phyloP scores from a whole-genome alignment of 2,329 filamentous ascomycete species.

The Basipetospora sp. region DNA sequence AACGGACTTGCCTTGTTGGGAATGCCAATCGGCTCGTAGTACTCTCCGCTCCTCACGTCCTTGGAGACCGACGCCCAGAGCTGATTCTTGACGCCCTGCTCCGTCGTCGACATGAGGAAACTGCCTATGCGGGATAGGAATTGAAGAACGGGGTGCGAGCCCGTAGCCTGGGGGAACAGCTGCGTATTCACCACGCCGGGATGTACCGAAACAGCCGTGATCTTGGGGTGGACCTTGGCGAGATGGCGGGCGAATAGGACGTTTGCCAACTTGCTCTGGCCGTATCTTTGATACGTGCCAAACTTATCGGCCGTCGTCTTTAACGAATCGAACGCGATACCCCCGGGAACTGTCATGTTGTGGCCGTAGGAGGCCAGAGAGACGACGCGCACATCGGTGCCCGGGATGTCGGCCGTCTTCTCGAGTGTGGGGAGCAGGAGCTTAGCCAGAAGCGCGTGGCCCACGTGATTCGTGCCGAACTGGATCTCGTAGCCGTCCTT shows the following conservation, averaged over 20 bases:
- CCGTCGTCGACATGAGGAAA: neutral
- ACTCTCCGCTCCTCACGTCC: slow-evolving; percentile 15
- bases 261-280: slow-evolving; percentile 19
- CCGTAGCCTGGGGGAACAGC: slow-evolving; percentile 15
- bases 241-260: slow-evolving; percentile 16
- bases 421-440: slow-evolving; percentile 19
- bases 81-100: slow-evolving; percentile 14
- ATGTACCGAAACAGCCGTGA: slow-evolving; percentile 15
- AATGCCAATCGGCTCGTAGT: slow-evolving; percentile 21
- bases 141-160: slow-evolving; percentile 16
- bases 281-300: slow-evolving; percentile 13
- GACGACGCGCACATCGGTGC: slow-evolving; percentile 17
- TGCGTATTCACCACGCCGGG: slow-evolving; percentile 17
- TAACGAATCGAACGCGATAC: slow-evolving; percentile 17
- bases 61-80: slow-evolving; percentile 21
- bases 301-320: slow-evolving; percentile 12
- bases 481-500: slow-evolving; percentile 33
- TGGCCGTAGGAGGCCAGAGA: slow-evolving; percentile 15
- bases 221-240: slow-evolving; percentile 12
- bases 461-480: slow-evolving; percentile 35
- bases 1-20: slow-evolving; percentile 10
- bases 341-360: slow-evolving; percentile 11
- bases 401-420: slow-evolving; percentile 20
- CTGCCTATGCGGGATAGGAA: slow-evolving; percentile 1
- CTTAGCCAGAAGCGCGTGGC: slow-evolving; percentile 29